phyloP scores from a whole-genome alignment of 2,329 filamentous ascomycete species.

The Alternaria ethzedia region DNA sequence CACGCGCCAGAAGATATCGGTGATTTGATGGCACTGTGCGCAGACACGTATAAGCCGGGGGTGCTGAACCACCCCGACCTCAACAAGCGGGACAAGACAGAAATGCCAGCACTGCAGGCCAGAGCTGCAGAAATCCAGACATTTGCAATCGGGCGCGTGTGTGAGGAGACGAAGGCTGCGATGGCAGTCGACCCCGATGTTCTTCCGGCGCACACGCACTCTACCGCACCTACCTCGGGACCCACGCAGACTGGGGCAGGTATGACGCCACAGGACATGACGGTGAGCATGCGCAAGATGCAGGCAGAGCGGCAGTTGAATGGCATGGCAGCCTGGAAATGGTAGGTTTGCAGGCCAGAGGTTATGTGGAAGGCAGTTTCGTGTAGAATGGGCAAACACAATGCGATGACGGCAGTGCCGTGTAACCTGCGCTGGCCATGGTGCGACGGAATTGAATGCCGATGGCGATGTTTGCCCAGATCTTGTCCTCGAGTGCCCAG shows the following conservation, averaged over 20 bases:
- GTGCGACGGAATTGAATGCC: not conserved
- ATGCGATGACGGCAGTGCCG: not conserved
- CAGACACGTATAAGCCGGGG: slow-evolving; percentile 41
- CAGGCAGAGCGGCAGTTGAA: slow-evolving; percentile 27
- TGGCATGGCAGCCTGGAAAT: slow-evolving; percentile 22
- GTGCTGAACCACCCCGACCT: slow-evolving; percentile 42
- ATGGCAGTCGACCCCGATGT: slow-evolving; percentile 29
- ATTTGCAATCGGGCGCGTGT: slow-evolving; percentile 35
- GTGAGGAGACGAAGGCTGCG: slow-evolving; percentile 33
- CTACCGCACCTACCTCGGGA: not conserved
- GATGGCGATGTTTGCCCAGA: not conserved
- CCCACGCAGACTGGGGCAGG: not conserved
- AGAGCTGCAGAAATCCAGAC: slow-evolving; percentile 33
- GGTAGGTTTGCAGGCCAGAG: slow-evolving; percentile 10
- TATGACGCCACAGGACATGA: slow-evolving; percentile 14
- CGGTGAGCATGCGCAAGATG: slow-evolving; percentile 23
- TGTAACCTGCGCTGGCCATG: not conserved
- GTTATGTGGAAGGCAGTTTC: slow-evolving; percentile 16
- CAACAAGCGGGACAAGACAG: slow-evolving; percentile 34
- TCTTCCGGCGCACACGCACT: not conserved
- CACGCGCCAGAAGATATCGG: slow-evolving; percentile 36
- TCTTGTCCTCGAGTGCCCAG: not conserved
- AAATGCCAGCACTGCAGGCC: slow-evolving; percentile 29
- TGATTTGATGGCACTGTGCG: slow-evolving; percentile 37
- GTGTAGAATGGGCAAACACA: slow-evolving; percentile 1